Evolutionary conservation across 75 land plant genomes (phyloP).

Genomic region (Picea sitchensis): DNA sequence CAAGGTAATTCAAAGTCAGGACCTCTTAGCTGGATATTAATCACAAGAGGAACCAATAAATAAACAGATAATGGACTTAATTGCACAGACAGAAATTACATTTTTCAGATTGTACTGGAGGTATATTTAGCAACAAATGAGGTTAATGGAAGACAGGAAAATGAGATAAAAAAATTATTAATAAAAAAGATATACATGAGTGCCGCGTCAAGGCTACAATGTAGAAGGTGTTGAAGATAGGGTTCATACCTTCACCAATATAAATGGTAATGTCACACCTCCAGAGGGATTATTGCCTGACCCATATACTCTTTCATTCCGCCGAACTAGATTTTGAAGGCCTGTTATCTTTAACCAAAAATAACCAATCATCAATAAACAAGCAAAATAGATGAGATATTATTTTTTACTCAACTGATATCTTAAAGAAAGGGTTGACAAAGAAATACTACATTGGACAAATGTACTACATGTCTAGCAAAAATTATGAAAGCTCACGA

Average conservation of each 20-base stretch:
- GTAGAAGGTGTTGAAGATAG: background rate
- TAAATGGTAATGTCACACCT: constrained; percentile 59
- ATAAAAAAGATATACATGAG: background rate
- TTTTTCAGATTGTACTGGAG: background rate
- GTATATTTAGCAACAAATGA: background rate
- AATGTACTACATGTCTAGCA: background rate
- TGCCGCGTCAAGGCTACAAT: background rate
- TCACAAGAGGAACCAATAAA: background rate
- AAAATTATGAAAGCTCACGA: background rate
- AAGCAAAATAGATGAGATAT: background rate
- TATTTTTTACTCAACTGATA: too few relatives aligned
- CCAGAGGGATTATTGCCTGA: constrained; percentile 37
- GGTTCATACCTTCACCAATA: constrained; percentile 49
- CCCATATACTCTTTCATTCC: constrained; percentile 39
- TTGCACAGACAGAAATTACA: background rate
- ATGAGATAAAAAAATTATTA: background rate
- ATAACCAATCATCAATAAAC: background rate
- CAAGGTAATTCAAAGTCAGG: background rate
- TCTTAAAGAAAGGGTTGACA: background rate
- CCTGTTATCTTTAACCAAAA: constrained; percentile 39
- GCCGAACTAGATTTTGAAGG: constrained; percentile 40
- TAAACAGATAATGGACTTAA: background rate
- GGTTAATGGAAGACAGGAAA: background rate
- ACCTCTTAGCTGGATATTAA: background rate
- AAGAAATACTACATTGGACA: background rate